Evolutionary conservation across 2,329 filamentous ascomycete genomes (phyloP).

Genomic region (Xylaria sp.): DNA sequence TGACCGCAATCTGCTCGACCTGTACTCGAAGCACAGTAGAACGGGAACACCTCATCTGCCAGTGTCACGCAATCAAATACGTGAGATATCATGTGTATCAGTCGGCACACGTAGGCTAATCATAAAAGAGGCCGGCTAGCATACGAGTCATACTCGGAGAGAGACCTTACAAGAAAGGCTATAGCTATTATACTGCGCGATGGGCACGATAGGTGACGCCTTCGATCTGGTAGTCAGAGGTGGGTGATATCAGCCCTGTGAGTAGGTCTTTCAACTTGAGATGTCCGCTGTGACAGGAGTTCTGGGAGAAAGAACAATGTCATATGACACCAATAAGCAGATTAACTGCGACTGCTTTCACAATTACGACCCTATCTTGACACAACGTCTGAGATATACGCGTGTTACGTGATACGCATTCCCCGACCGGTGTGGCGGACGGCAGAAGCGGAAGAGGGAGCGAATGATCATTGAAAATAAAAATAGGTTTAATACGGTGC

Average conservation of each 20-base stretch:
- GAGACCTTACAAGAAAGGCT: not conserved
- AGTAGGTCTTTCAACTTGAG: too few relatives aligned
- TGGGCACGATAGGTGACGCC: too few relatives aligned
- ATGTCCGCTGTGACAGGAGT: not conserved
- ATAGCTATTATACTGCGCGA: not conserved
- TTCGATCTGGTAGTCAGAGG: too few relatives aligned
- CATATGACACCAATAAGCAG: not conserved
- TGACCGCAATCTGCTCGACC: not conserved
- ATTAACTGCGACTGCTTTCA: too few relatives aligned
- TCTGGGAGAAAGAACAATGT: not conserved
- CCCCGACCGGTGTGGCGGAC: not conserved
- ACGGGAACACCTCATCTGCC: not conserved
- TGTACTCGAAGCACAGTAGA: not conserved
- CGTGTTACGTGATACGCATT: not conserved
- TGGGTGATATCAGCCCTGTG: too few relatives aligned
- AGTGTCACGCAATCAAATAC: not conserved
- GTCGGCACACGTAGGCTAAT: not conserved
- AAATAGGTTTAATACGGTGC: too few relatives aligned
- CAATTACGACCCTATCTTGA: too few relatives aligned
- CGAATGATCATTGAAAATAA: too few relatives aligned
- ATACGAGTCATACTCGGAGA: not conserved
- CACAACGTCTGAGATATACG: too few relatives aligned
- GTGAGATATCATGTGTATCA: not conserved
- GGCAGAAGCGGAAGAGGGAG: not conserved
- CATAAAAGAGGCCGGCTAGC: not conserved